These are phyloP conservation scores for Rhynchosporium agropyri DNA, from an alignment of 2,329 filamentous ascomycete species.

Conservation along the genomic window DNA sequence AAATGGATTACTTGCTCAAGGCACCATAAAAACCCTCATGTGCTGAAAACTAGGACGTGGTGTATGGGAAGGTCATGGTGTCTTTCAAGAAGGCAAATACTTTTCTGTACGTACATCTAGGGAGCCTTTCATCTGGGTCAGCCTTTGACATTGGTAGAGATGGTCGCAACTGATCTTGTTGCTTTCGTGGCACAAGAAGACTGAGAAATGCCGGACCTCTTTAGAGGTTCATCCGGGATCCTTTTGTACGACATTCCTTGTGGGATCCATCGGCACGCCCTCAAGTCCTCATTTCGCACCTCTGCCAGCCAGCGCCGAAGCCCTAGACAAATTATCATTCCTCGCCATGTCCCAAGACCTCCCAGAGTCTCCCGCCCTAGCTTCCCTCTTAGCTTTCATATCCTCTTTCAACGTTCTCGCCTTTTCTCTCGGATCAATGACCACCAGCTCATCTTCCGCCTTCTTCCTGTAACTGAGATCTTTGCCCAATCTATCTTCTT, in stretches of 20 bases:
- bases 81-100: not conserved
- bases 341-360: conserved; percentile 61
- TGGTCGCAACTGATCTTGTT: not conserved
- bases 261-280: not conserved
- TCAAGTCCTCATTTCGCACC: conserved; percentile 51
- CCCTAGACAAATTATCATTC: conserved; percentile 58
- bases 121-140: not conserved
- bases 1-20: too few species aligned
- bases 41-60: not conserved
- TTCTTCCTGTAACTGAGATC: conserved; percentile 87
- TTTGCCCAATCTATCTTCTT: conserved; percentile 87
- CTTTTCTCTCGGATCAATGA: conserved; percentile 90
- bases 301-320: conserved; percentile 57
- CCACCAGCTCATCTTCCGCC: conserved; percentile 86
- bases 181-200: not conserved
- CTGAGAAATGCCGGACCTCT: too few species aligned
- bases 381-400: conserved; percentile 61
- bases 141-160: not conserved
- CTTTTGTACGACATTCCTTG: too few species aligned
- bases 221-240: not conserved
- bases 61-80: not conserved
- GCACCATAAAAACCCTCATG: too few species aligned
- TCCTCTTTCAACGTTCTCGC: conserved; percentile 71
- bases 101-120: not conserved
- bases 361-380: conserved; percentile 52